These are phyloP conservation scores for Drosera spatulata DNA, from an alignment of 179 eudicot genomes.

Conservation along the genomic window DNA sequence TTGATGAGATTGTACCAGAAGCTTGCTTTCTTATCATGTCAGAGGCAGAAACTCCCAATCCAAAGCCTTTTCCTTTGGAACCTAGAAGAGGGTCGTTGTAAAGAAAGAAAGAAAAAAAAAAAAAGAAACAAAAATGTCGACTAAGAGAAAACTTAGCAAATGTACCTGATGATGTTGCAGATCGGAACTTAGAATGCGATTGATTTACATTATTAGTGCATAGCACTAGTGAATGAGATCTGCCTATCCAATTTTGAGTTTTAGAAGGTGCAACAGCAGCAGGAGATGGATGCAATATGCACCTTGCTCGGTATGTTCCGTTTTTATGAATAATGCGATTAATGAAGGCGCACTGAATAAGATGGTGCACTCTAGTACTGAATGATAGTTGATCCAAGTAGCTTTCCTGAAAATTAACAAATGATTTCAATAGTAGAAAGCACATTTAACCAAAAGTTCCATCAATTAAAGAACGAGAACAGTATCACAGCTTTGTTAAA, in stretches of 20 bases:
- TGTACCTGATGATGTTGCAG: slow-evolving; percentile 8
- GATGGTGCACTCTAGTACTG: slow-evolving; percentile 12
- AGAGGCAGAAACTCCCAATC: slow-evolving; percentile 1
- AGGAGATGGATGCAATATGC: slow-evolving; percentile 14
- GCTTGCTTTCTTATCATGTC: slow-evolving; percentile 16
- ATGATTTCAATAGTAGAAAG: not conserved
- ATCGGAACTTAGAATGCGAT: slow-evolving; percentile 10
- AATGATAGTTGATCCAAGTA: slow-evolving; percentile 18
- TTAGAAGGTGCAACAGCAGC: slow-evolving; percentile 9
- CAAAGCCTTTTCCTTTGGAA: slow-evolving; percentile 6
- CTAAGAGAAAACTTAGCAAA: not conserved
- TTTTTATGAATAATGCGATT: slow-evolving; percentile 12
- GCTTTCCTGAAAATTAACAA: slow-evolving; percentile 18
- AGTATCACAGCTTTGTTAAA: not conserved
- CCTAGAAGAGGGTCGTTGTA: slow-evolving; percentile 11
- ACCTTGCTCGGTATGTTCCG: slow-evolving; percentile 4
- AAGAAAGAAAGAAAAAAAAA: slow-evolving; percentile 4
- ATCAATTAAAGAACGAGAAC: not conserved
- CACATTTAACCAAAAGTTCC: not conserved
- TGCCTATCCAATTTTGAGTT: slow-evolving; percentile 6
- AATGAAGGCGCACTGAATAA: slow-evolving; percentile 15
- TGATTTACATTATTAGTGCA: slow-evolving; percentile 5
- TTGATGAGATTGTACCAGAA: slow-evolving; percentile 15
- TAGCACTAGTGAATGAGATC: slow-evolving; percentile 10
- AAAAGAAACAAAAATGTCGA: not conserved